Conservation (phyloP, 2,329 filamentous ascomycete genomes). For the Calonectria naviculata region DNA sequence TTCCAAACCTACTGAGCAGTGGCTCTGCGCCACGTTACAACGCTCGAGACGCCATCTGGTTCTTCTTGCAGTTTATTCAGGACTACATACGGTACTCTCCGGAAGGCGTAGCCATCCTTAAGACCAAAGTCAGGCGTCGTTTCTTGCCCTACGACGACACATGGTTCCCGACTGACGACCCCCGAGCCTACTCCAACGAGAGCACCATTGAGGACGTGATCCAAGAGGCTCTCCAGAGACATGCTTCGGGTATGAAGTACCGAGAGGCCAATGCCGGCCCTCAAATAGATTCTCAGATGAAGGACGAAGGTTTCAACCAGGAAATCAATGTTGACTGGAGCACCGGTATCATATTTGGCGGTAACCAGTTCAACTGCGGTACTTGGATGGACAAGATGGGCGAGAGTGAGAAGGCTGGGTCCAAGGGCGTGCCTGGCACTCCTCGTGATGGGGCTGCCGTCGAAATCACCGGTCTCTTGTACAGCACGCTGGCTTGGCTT, state of each 20-base stretch:
- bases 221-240: conserved; percentile 92
- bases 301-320: conserved; percentile 89
- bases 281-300: conserved; percentile 92
- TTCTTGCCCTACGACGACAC: conserved; percentile 97
- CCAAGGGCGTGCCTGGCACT: conserved; percentile 95
- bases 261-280: conserved; percentile 94
- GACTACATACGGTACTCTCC: conserved; percentile 89
- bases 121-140: conserved; percentile 81
- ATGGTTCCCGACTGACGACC: conserved; percentile 86
- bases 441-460: conserved; percentile 95
- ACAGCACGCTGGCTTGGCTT: conserved; percentile 89
- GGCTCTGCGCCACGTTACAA: conserved; percentile 93
- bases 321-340: conserved; percentile 94
- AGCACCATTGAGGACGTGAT: conserved; percentile 90
- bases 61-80: conserved; percentile 95
- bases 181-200: conserved; percentile 84
- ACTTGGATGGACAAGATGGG: conserved; percentile 99
- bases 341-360: conserved; percentile 88
- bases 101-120: conserved; percentile 77
- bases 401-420: conserved; percentile 91
- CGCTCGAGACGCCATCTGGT: conserved; percentile 96
- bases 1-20: conserved; percentile 91
- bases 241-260: conserved; percentile 91
- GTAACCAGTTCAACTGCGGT: conserved; percentile 93
- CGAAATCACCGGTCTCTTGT: conserved; percentile 93